Evolutionary conservation across 108 stramenopile genomes (phyloP), one percentile per base, ranked within the genome.

Genomic region (Cyclotella sp.): DNA sequence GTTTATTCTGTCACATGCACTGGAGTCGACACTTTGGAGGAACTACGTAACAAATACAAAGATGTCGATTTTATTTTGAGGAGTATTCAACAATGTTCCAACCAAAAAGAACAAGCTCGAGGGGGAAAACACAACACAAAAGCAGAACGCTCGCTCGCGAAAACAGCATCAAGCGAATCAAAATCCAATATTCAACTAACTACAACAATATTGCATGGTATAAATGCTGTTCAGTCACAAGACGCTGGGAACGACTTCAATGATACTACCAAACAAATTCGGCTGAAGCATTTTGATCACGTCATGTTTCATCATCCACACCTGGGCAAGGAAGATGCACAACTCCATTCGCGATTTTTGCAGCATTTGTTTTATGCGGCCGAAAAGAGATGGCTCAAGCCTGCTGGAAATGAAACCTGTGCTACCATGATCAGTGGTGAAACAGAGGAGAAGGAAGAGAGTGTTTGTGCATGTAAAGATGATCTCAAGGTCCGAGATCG

Each of bases 301-400:
- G 89, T 96, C 29, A 83, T 96, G 19, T 96, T 96, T 78, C 85
- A 96, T 69, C 95, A 96, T 81, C 95, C 95, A 7, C 95, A 96
- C 58, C 71, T 96, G 68, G 95, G 91, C 2, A 87, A 68, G n/a
- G 95, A 96, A 83, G 85, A 91, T 72, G 87, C 89, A 29, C 53
- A 65, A 42, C 82, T 83, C 7, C 95, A 96, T 86, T 71, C 60
- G 15, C 73, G 88, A 21, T 96, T 96, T 77, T 77, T 96, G 12
- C 68, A 66, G 28, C 95, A 96, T 78, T 83, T 96, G 42, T 92
- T 96, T 55, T 80, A 93, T 80, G 78, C 90, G 6, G 84, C 75
- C 11, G 28, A 19, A 9, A 60, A 77, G 18, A 51, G 72, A 44
- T 93, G 89, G 90, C 73, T 95, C 75, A 72, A 49, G 16, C 75